These are phyloP conservation scores for Rosa chinensis DNA, from an alignment of 306 rosid species.

Conservation along the genomic window DNA sequence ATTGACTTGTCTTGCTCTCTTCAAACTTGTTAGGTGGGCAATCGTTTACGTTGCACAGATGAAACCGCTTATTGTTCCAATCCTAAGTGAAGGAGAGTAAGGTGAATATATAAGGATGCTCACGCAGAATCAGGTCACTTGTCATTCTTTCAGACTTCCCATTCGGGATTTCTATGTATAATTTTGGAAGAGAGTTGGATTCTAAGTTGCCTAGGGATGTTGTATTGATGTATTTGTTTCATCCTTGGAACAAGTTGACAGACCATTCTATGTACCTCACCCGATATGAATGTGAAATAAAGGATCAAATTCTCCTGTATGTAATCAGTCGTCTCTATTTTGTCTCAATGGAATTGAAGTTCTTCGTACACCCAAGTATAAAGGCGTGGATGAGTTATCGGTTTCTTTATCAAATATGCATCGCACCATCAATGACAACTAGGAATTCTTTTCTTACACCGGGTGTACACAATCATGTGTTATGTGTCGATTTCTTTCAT, in stretches of 20 bases:
- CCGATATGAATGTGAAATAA: conserved; percentile 9
- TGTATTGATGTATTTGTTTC: conserved; percentile 11
- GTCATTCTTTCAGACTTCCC: conserved; percentile 15
- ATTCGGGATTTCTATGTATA: conserved; percentile 25
- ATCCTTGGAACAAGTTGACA: background rate
- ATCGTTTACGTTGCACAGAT: conserved; percentile 95
- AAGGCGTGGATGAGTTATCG: background rate
- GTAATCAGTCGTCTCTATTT: background rate
- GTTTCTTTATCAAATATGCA: background rate
- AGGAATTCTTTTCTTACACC: background rate
- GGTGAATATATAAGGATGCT: background rate
- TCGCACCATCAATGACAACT: too few relatives aligned
- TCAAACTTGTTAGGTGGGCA: conserved; percentile 74
- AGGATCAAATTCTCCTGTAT: background rate
- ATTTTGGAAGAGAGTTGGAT: conserved; percentile 20
- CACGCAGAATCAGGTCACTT: background rate
- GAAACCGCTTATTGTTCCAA: conserved; percentile 97
- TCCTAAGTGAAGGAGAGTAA: conserved; percentile 77
- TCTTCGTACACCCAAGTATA: background rate
- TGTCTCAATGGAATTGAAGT: background rate
- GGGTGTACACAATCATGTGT: background rate
- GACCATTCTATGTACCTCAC: background rate
- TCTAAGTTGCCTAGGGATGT: conserved; percentile 4
- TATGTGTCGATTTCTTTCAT: background rate
- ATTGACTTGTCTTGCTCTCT: conserved; percentile 8